Base-by-base conservation (phyloP, 1,139 yeast species). In the Eremothecium gossypii region DNA sequence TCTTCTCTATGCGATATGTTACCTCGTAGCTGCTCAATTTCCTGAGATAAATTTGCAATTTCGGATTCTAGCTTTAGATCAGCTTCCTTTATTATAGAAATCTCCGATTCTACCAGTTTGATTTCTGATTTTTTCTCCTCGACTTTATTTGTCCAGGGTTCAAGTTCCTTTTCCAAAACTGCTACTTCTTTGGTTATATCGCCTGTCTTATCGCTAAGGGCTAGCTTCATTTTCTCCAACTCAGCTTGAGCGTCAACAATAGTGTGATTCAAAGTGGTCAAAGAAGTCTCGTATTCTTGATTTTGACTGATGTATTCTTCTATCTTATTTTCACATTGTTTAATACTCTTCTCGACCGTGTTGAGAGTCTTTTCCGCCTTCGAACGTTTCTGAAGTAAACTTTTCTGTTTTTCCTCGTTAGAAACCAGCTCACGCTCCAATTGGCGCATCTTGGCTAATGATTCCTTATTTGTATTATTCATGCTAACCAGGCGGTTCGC, bases 71-170 rank as follows among this genome's bases (percentile, higher is more conserved):
- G 17, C 30, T 50, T 52, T 7, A 36, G 38, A 17, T 45, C 42
- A 11, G 49, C 76, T 30, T 71, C 74, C 28, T 66, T 61, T 10
- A 83, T 58, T 62, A 86, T 70, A 34, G 77, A 77, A 12, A 84
- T 71, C 46, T 81, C 79, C 7, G 89, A 77, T 42, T 75, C 71
- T 1, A 80, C 75, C 32, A 85, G 71, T 40, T 78, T 75, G 8
- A 84, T 74, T 36, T 78, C 77, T 26, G 85, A 76, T 47, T 77
- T 79, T 45, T 81, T 82, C 23, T 73, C 73, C 46, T 77, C 79
- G 32, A 87, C 67, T 50, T 78, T 74, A 30, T 74, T 79, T 47
- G 77, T 78, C 93, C 95, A 87, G 0, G 98, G 98, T 48, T 84
- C 91, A 7, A 87, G 64, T 48, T 79, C 69, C 8, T 70, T 70